phyloP scores from a whole-genome alignment of 2,329 filamentous ascomycete genomes.

The Colletotrichum camelliae region DNA sequence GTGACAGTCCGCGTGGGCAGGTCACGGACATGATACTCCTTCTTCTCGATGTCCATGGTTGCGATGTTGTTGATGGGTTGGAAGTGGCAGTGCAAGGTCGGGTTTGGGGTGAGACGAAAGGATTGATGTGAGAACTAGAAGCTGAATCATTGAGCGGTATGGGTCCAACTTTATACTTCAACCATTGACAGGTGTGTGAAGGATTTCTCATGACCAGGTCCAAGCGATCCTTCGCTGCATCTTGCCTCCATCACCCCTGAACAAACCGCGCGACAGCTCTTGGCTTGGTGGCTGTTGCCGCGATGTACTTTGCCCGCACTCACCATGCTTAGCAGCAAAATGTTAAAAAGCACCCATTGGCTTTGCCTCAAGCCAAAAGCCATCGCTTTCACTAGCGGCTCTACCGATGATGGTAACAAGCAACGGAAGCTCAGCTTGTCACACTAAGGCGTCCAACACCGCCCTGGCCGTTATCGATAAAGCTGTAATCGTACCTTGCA shows the following conservation, averaged over 20 bases:
- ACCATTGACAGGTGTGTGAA: not conserved
- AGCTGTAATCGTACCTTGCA: not conserved
- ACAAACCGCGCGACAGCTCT: not conserved
- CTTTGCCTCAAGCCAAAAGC: not conserved
- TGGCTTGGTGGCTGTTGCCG: not conserved
- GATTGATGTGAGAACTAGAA: not conserved
- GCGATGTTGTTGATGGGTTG: not conserved
- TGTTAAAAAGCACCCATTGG: not conserved
- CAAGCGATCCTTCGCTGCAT: not conserved
- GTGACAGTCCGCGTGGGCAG: slow-evolving; percentile 66
- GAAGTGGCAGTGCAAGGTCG: not conserved
- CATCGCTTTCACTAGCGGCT: not conserved
- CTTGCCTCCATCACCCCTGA: not conserved
- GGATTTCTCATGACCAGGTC: not conserved
- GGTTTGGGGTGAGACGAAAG: not conserved
- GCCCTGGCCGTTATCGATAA: not conserved
- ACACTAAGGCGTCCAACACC: not conserved
- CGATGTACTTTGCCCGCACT: not conserved
- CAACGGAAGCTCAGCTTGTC: not conserved
- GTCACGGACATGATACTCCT: slow-evolving; percentile 61
- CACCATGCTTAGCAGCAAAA: not conserved
- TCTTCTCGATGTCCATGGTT: slow-evolving; percentile 45
- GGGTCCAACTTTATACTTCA: accelerated
- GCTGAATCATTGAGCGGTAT: not conserved
- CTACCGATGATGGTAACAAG: not conserved